Percentiles rank a stretch among this genome's conserved stretches.
Evolutionary conservation across 768 basidiomycete species (phyloP).

Genomic region (Hygrophoropsis aurantiaca): DNA sequence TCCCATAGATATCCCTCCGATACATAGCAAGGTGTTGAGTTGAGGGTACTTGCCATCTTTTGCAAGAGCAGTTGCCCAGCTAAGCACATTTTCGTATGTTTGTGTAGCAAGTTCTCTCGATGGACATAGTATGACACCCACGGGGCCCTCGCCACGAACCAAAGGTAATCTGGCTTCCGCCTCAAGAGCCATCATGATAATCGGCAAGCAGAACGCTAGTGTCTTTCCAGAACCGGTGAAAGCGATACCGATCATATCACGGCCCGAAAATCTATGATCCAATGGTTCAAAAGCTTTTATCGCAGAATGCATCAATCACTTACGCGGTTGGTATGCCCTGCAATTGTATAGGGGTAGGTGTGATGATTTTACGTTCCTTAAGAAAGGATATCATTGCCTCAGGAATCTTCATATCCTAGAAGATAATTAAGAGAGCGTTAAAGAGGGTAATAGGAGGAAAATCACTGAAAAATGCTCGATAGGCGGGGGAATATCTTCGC

Average conservation of each 20-base stretch:
- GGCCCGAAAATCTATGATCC: constrained; percentile 75
- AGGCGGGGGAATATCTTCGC: constrained; percentile 90
- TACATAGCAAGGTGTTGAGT: constrained; percentile 87
- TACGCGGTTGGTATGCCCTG: constrained; percentile 97
- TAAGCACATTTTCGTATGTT: constrained; percentile 91
- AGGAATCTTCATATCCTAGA: constrained; percentile 98
- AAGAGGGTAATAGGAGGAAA: background rate
- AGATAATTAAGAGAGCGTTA: constrained; percentile 6
- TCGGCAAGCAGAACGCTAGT: constrained; percentile 94
- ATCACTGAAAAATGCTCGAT: constrained; percentile 83
- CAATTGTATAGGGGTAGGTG: constrained; percentile 94
- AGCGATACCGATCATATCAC: constrained; percentile 98
- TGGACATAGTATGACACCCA: constrained; percentile 95
- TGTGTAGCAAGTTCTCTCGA: constrained; percentile 96
- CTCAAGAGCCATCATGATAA: constrained; percentile 95
- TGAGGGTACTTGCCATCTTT: constrained; percentile 80
- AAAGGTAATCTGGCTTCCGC: constrained; percentile 91
- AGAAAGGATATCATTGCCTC: constrained; percentile 79
- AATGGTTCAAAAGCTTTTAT: constrained; percentile 9
- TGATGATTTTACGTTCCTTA: constrained; percentile 78
- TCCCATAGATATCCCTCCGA: constrained; percentile 97
- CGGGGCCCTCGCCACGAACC: constrained; percentile 90
- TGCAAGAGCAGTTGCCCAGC: constrained; percentile 82
- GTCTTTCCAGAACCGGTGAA: constrained; percentile 99
- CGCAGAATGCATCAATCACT: constrained; percentile 26